These are phyloP conservation scores for Solanum aculeatissimum DNA, from an alignment of 305 asterid genomes.

Conservation along the genomic window DNA sequence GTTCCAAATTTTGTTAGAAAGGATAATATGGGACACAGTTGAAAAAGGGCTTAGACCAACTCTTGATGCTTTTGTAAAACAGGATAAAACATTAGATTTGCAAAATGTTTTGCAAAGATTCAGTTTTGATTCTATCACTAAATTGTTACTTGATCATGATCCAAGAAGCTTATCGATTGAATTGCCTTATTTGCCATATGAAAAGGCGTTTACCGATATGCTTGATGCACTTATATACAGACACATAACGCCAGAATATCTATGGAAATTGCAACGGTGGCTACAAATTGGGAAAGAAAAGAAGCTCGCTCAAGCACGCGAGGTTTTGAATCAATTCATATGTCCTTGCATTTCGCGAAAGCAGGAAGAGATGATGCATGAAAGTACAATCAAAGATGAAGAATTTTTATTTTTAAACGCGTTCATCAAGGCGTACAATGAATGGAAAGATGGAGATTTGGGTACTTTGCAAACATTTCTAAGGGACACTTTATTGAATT, in stretches of 20 bases:
- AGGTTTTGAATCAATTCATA: background rate
- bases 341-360: background rate
- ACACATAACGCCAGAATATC: background rate
- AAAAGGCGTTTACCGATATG: background rate
- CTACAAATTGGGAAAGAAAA: background rate
- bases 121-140: background rate
- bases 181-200: background rate
- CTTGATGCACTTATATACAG: background rate
- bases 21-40: background rate
- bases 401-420: background rate
- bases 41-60: background rate
- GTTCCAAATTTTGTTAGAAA: background rate
- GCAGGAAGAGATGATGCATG: background rate
- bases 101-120: background rate
- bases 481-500: background rate
- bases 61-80: background rate
- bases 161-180: background rate
- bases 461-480: background rate
- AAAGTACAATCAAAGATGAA: background rate
- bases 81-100: background rate
- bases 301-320: background rate
- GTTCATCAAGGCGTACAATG: background rate
- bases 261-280: background rate
- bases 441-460: background rate
- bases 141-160: conserved; percentile 2